These are phyloP conservation scores for Coleophoma crateriformis DNA, from an alignment of 2,329 filamentous ascomycete species.

Conservation along the genomic window DNA sequence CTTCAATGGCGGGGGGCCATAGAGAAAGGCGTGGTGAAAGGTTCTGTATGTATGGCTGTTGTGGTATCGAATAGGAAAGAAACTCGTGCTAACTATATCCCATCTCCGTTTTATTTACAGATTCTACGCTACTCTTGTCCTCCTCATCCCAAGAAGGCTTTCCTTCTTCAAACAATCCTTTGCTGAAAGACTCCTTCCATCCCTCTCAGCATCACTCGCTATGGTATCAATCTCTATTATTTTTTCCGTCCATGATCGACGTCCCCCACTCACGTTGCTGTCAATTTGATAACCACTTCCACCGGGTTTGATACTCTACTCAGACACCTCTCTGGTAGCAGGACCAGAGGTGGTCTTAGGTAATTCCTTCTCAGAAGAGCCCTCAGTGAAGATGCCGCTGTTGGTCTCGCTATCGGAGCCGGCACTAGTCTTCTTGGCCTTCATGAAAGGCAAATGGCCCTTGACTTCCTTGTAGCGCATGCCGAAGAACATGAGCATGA, in stretches of 20 bases:
- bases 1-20: too few relatives aligned
- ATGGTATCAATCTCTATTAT: not conserved
- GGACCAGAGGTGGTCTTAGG: conserved; percentile 4
- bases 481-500: conserved; percentile 58
- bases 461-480: conserved; percentile 63
- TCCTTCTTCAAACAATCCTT: not conserved
- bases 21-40: too few relatives aligned
- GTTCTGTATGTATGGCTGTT: too few relatives aligned
- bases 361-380: not conserved
- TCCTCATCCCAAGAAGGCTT: not conserved
- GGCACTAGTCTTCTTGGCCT: conserved; percentile 6
- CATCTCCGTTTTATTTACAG: not conserved
- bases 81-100: too few relatives aligned
- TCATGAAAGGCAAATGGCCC: conserved; percentile 36
- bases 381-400: conserved; percentile 2
- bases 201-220: not conserved
- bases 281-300: not conserved
- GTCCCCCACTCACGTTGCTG: not conserved
- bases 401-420: conserved; percentile 1
- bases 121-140: not conserved
- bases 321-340: conserved; percentile 6
- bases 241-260: not conserved
- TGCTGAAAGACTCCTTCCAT: not conserved
- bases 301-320: not conserved
- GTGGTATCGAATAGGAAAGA: too few relatives aligned